Base-by-base conservation (phyloP, 2,329 filamentous ascomycete genomes). In the Ustulina deusta region DNA sequence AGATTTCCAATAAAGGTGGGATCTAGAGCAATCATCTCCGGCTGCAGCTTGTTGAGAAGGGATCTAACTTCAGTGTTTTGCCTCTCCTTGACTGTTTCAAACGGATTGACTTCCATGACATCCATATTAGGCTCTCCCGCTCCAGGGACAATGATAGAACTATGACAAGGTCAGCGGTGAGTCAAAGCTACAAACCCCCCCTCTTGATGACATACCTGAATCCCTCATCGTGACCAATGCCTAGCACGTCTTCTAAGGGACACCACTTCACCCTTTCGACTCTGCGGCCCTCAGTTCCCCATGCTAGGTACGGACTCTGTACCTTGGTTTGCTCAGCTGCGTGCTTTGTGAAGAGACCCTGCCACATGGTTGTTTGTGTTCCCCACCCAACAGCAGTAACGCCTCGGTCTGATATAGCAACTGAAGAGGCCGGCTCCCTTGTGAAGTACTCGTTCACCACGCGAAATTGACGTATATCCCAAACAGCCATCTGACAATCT, bases 61-160 rank as follows among this genome's bases (percentile, higher is more conserved):
- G 88, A 85, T 83, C 92, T 93, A 79, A 99, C 94, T 81, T 99
- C 96, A 58, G 87, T 87, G 81, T 99, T 96, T 80, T 97, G 94
- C 75, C 96, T 89, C 82, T 98, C 94, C 82, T 96, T 97, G 76
- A 85, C 87, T 61, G 91, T 97, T 82, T 98, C 96, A 86, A 95
- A 98, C 38, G 96, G 96, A 83, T 99, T 99, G 74, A 90, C 86
- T 80, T 99, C 96, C 61, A 97, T 84, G 2, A 94, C 92, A 79
- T 99, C 96, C 78, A 93, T 97, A 86, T 98, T 98, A 78, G 96
- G 90, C 80, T 99, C 96, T 69, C 96, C 96, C n/a, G 95, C 92
- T 55, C 96, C 96, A 7, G 96, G 96, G 1, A 98, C 89, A 73
- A 99, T 89, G 77, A 97, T 89, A 36, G 69, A 71, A 20, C 69